Percentiles rank a stretch among this genome's conserved stretches.
Evolutionary conservation across 164 flowering plant species (phyloP).

Genomic region (Vitis cinerea): DNA sequence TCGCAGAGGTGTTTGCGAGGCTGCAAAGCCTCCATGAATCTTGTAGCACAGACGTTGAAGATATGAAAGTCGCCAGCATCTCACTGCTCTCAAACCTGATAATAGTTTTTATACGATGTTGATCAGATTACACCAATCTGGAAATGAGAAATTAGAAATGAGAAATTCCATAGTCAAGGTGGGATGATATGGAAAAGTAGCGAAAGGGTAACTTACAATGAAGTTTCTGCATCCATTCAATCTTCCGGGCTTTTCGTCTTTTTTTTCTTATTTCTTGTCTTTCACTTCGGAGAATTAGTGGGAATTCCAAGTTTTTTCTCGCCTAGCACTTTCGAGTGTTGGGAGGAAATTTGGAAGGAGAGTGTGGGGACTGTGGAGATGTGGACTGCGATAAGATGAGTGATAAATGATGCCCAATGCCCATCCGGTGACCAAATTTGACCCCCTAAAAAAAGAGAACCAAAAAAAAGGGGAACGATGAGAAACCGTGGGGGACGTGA

Average conservation of each 20-base stretch:
- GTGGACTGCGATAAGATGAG: too few relatives aligned
- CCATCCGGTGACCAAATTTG: too few relatives aligned
- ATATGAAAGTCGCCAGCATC: slow-evolving; percentile 52
- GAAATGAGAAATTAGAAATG: neutral
- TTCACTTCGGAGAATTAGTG: too few relatives aligned
- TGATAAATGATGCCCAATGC: too few relatives aligned
- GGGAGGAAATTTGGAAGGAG: too few relatives aligned
- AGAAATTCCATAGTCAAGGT: neutral
- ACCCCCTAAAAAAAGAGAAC: too few relatives aligned
- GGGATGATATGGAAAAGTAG: neutral
- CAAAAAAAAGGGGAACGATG: too few relatives aligned
- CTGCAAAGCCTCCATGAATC: slow-evolving; percentile 61
- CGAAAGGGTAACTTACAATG: slow-evolving; percentile 18
- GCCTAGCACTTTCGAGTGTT: too few relatives aligned
- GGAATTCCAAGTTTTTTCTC: too few relatives aligned
- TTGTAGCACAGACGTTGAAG: slow-evolving; percentile 53
- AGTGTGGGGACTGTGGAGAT: too few relatives aligned
- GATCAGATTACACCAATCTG: neutral
- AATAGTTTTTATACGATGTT: neutral
- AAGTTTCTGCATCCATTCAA: slow-evolving; percentile 27
- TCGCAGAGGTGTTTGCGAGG: slow-evolving; percentile 36
- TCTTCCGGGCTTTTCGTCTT: too few relatives aligned
- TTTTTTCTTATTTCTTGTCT: neutral
- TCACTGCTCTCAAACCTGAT: slow-evolving; percentile 75
- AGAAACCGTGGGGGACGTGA: too few relatives aligned